Base-by-base conservation (phyloP, 208 protist genomes). In the Acanthamoeba lenticulata region DNA sequence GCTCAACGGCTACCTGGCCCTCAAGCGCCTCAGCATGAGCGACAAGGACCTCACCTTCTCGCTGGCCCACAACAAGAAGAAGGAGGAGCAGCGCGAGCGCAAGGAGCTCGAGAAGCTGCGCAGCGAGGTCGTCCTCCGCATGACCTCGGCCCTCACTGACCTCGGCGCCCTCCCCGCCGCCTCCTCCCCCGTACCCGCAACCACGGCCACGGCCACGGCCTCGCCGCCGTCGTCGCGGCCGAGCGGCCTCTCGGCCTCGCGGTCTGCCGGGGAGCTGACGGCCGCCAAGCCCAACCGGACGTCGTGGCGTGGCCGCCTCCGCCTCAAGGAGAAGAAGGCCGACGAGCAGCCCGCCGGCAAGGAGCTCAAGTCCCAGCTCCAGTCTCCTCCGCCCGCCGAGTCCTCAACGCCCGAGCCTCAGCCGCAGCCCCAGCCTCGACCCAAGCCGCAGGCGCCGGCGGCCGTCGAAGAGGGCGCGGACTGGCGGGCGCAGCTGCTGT, bases 1-100 rank as follows among this genome's bases (percentile, higher is more conserved):
- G n/a, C 36, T 74, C 36, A 74, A 74, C 65, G 65, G 65, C 7
- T 74, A 74, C 65, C 65, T 74, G n/a, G 65, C 65, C 36, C 65
- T 74, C n/a, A 34, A 42, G 36, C 7, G 65, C 15, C 65, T 74
- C n/a, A 29, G 32, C n/a, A 29, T 2, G 7, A 29, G 36, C 65
- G 65, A 74, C 65, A 74, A 74, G 65, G 29, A 74, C 65, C 65
- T 74, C 65, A 74, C 65, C n/a, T 74, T 74, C 65, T 74, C 65
- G 65, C 52, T 60, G 52, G 65, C 65, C 4, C 9, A 74, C n/a
- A 74, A 74, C 65, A 74, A 74, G 65, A 74, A 74, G 65, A 74
- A 74, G 65, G 65, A 74, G 17, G 65, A 74, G 29, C n/a, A 74
- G 65, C 65, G 65, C 65, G 65, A 74, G 36, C 65, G 65, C 65